phyloP scores from a whole-genome alignment of 345 rosid species.

The Cochlearia excelsa region DNA sequence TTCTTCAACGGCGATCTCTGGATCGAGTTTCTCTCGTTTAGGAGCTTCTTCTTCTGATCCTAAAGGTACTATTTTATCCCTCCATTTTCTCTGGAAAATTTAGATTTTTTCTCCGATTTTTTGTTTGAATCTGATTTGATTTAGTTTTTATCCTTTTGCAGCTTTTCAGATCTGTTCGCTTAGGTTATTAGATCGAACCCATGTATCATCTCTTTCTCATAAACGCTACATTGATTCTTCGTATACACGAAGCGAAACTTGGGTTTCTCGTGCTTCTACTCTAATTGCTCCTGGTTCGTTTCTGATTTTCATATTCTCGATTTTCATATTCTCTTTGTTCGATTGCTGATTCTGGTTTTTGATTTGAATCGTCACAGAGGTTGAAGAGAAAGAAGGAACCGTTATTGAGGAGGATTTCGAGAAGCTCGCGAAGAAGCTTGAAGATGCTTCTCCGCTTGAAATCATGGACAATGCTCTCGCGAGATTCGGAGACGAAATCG shows the following conservation, averaged over 20 bases:
- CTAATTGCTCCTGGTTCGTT: slow-evolving; percentile 58
- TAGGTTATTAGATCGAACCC: slow-evolving; percentile 46
- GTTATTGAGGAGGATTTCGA: slow-evolving; percentile 49
- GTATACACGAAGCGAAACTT: slow-evolving; percentile 39
- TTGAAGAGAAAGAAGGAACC: slow-evolving; percentile 48
- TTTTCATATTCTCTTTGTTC: not conserved
- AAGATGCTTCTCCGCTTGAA: slow-evolving; percentile 77
- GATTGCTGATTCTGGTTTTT: slow-evolving; percentile 3
- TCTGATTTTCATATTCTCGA: not conserved
- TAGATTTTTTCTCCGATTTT: not conserved
- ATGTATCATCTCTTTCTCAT: slow-evolving; percentile 34
- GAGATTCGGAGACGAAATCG: slow-evolving; percentile 76
- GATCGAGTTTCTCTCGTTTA: slow-evolving; percentile 41
- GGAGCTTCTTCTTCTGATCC: slow-evolving; percentile 40
- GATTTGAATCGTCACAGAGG: slow-evolving; percentile 42
- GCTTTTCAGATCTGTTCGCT: slow-evolving; percentile 62
- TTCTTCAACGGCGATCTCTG: slow-evolving; percentile 47
- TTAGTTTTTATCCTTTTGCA: slow-evolving; percentile 24
- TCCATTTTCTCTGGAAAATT: not conserved
- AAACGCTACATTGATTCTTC: slow-evolving; percentile 43
- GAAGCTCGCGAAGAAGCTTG: slow-evolving; percentile 55
- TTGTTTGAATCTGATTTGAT: not conserved
- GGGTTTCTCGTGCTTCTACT: slow-evolving; percentile 54
- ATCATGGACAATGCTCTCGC: slow-evolving; percentile 88
- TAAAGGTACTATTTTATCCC: slow-evolving; percentile 39